Evolutionary conservation across 129 eudicot genomes (phyloP).

Genomic region (Ambrosia artemisiifolia): DNA sequence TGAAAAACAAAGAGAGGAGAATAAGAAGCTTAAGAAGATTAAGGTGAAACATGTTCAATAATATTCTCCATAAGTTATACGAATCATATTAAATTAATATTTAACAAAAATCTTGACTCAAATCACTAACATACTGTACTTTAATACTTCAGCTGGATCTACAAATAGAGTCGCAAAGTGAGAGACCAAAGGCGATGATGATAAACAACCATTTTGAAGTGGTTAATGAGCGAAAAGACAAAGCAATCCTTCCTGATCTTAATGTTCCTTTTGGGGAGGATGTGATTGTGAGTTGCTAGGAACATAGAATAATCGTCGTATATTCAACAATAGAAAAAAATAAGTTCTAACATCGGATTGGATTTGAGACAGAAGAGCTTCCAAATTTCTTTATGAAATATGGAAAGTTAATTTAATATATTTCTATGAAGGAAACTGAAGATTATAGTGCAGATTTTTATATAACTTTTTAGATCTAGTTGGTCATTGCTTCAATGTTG

Average conservation of each 20-base stretch:
- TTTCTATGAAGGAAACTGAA: constrained; percentile 14
- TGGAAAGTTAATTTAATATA: constrained; percentile 28
- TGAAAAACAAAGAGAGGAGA: constrained; percentile 34
- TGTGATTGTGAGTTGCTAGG: constrained; percentile 26
- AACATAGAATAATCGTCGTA: constrained; percentile 27
- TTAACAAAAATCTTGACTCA: neutral
- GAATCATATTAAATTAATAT: neutral
- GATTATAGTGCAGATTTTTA: constrained; percentile 11
- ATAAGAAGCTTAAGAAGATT: constrained; percentile 31
- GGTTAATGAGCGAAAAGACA: constrained; percentile 8
- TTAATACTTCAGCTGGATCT: constrained; percentile 23
- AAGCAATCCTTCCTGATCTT: constrained; percentile 37
- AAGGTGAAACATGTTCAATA: constrained; percentile 22
- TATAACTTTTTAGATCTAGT: constrained; percentile 25
- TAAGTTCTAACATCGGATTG: constrained; percentile 26
- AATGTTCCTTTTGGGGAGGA: constrained; percentile 37
- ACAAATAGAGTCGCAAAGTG: constrained; percentile 11
- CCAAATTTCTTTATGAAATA: constrained; percentile 7
- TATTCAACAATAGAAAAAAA: constrained; percentile 29
- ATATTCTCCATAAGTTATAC: neutral
- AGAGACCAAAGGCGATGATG: neutral
- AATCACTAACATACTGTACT: constrained; percentile 1
- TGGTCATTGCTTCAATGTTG: constrained; percentile 22
- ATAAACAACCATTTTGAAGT: constrained; percentile 16
- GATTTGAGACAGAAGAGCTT: constrained; percentile 21